Conservation (phyloP, 306 rosid species). For the Trichosanthes cucumerina region DNA sequence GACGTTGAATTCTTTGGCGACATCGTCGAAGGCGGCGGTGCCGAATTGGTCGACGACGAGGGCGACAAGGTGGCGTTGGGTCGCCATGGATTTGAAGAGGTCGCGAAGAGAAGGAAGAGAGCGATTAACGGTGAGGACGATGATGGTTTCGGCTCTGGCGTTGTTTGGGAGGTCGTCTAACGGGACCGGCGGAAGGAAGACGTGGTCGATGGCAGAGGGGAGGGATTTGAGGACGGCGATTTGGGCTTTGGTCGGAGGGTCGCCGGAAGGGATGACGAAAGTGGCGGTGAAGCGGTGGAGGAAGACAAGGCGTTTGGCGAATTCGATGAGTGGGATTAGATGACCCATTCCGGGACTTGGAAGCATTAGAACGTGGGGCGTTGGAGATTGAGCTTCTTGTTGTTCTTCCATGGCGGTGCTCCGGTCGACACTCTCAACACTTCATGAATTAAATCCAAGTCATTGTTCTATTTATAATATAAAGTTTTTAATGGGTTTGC, state of each 20-base stretch:
- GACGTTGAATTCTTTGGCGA: slow-evolving; percentile 28
- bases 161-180: slow-evolving; percentile 22
- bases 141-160: slow-evolving; percentile 19
- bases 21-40: slow-evolving; percentile 48
- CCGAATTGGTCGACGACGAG: slow-evolving; percentile 44
- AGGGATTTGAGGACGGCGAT: slow-evolving; percentile 28
- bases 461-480: too few species aligned
- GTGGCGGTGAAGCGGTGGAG: slow-evolving; percentile 25
- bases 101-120: slow-evolving; percentile 17
- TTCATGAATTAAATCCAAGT: too few species aligned
- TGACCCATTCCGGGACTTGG: slow-evolving; percentile 88
- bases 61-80: slow-evolving; percentile 12
- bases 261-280: slow-evolving; percentile 39
- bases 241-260: slow-evolving; percentile 47
- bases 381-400: not conserved
- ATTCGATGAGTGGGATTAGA: slow-evolving; percentile 59
- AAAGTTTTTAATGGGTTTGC: too few species aligned
- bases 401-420: slow-evolving; percentile 27
- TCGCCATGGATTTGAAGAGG: not conserved
- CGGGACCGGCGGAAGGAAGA: slow-evolving; percentile 27
- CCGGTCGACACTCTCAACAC: too few species aligned
- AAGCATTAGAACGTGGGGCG: slow-evolving; percentile 29
- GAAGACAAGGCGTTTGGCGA: slow-evolving; percentile 42
- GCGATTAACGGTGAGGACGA: slow-evolving; percentile 28
- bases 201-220: slow-evolving; percentile 21